Conservation (phyloP, 495 filamentous ascomycete genomes). For the Apodospora peruviana region DNA sequence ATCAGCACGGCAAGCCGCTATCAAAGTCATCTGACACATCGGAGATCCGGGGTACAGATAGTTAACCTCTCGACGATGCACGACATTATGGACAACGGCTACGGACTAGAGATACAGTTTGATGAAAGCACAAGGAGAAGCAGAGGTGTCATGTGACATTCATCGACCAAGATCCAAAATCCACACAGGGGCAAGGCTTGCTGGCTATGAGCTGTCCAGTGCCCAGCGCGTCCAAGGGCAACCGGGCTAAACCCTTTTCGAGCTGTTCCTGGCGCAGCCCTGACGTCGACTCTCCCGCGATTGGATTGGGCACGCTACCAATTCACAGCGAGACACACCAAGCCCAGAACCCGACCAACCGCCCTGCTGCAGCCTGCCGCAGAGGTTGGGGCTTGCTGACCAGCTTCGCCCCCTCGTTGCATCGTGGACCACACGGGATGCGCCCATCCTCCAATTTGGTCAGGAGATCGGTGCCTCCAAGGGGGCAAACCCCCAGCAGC, state of each 20-base stretch:
- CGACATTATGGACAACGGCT: too few relatives aligned
- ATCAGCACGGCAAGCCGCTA: too few relatives aligned
- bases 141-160: neutral
- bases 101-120: too few relatives aligned
- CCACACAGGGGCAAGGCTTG: neutral
- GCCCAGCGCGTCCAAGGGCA: too few relatives aligned
- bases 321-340: neutral
- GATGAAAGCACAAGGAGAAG: too few relatives aligned
- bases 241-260: neutral
- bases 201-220: neutral
- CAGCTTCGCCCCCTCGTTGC: neutral
- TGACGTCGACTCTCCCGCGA: conserved; percentile 18
- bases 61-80: too few relatives aligned
- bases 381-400: neutral
- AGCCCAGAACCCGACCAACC: too few relatives aligned
- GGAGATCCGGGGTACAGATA: too few relatives aligned
- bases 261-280: conserved; percentile 14
- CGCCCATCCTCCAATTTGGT: neutral
- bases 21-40: too few relatives aligned
- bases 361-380: neutral
- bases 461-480: neutral
- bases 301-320: neutral
- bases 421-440: too few relatives aligned
- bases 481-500: neutral
- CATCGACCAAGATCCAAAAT: too few relatives aligned